A percentile compares a stretch with the other conserved stretches of the same genome.
Evolutionary conservation across 2,329 filamentous ascomycete genomes (phyloP).

Genomic region (Botrytis medusae): DNA sequence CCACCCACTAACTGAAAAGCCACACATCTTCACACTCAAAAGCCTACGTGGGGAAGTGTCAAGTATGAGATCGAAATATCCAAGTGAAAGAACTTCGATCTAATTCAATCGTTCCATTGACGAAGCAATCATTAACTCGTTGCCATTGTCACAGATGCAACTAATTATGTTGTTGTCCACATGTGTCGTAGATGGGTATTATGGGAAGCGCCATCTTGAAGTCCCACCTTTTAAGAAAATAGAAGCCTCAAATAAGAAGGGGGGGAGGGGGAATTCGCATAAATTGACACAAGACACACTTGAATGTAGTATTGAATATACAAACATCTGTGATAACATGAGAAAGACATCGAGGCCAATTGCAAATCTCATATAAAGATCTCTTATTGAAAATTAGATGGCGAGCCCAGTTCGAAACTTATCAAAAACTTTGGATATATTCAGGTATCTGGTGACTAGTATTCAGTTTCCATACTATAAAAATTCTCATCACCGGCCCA

Average conservation of each 20-base stretch:
- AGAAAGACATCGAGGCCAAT: neutral
- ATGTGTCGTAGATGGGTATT: neutral
- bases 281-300: too few species aligned
- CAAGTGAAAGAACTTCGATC: neutral
- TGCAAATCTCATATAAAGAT: neutral
- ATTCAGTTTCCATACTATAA: neutral
- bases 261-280: too few species aligned
- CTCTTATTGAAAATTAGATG: neutral
- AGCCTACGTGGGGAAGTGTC: neutral
- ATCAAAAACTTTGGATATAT: neutral
- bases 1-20: neutral
- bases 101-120: neutral
- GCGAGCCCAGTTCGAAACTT: accelerated
- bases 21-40: neutral
- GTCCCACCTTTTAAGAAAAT: too few species aligned
- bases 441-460: neutral
- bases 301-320: too few species aligned
- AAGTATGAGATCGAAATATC: neutral
- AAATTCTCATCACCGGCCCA: neutral
- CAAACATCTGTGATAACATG: too few species aligned
- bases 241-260: too few species aligned
- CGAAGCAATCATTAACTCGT: too few species aligned
- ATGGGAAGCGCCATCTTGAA: too few species aligned
- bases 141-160: neutral
- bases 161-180: neutral